Evolutionary conservation across 768 basidiomycete genomes (phyloP).

Genomic region (Boletus speciosus): DNA sequence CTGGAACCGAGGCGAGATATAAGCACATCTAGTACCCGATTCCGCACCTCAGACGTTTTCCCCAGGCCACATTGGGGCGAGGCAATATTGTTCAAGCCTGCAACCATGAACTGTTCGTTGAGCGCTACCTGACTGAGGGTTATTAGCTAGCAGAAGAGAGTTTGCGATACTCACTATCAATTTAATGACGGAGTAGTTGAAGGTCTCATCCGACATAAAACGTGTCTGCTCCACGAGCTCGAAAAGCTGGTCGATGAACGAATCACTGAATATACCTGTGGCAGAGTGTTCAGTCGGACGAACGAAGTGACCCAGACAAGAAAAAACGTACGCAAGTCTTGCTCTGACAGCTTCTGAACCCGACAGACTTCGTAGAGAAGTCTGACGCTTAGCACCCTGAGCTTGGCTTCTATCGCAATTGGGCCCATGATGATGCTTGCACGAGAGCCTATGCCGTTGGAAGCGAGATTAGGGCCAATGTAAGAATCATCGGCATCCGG

Average conservation of each 20-base stretch:
- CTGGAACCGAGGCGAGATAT: constrained; percentile 81
- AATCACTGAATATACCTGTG: constrained; percentile 73
- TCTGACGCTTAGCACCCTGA: constrained; percentile 66
- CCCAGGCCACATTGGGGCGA: constrained; percentile 22
- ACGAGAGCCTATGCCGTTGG: constrained; percentile 25
- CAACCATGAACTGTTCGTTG: constrained; percentile 99
- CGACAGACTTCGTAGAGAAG: constrained; percentile 91
- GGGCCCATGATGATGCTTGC: constrained; percentile 40
- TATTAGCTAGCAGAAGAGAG: constrained; percentile 1
- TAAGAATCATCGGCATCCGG: constrained; percentile 64
- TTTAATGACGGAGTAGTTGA: constrained; percentile 96
- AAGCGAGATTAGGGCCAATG: constrained; percentile 36
- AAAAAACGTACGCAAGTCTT: constrained; percentile 68
- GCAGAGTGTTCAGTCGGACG: constrained; percentile 2
- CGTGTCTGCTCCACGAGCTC: constrained; percentile 92
- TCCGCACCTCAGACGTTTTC: constrained; percentile 47
- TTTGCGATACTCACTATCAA: constrained; percentile 61
- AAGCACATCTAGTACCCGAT: constrained; percentile 79
- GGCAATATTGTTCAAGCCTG: constrained; percentile 45
- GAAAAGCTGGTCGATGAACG: constrained; percentile 86
- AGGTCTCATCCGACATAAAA: constrained; percentile 81
- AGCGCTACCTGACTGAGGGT: constrained; percentile 66
- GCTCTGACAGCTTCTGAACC: constrained; percentile 75
- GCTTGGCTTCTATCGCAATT: constrained; percentile 80
- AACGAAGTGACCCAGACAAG: neutral